A percentile compares a stretch with the other conserved stretches of the same genome.
These are phyloP conservation scores for Penicillium psychrosexuale DNA, from an alignment of 2,329 filamentous ascomycete species.

Conservation along the genomic window DNA sequence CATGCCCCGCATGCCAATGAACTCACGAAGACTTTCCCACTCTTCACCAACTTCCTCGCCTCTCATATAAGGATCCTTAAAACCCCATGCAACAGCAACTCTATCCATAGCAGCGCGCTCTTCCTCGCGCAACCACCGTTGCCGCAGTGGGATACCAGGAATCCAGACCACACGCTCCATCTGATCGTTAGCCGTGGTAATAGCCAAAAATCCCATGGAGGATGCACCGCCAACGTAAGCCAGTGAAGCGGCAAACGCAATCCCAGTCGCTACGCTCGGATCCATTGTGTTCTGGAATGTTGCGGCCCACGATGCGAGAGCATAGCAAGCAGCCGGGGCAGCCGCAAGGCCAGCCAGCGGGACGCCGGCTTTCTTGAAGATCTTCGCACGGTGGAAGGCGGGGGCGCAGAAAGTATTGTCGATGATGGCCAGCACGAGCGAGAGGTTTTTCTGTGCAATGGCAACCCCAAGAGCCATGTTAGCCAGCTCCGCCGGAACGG, in stretches of 20 bases:
- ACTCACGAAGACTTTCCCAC: slow-evolving; percentile 82
- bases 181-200: slow-evolving; percentile 88
- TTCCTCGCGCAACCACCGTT: slow-evolving; percentile 85
- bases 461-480: slow-evolving; percentile 74
- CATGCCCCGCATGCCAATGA: slow-evolving; percentile 80
- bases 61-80: slow-evolving; percentile 72
- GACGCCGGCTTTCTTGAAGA: slow-evolving; percentile 43
- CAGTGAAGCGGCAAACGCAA: slow-evolving; percentile 75
- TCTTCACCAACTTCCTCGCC: slow-evolving; percentile 90
- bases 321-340: slow-evolving; percentile 53
- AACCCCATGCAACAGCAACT: slow-evolving; percentile 87
- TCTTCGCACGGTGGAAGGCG: slow-evolving; percentile 44
- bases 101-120: slow-evolving; percentile 83
- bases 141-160: slow-evolving; percentile 71
- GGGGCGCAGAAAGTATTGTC: slow-evolving; percentile 54
- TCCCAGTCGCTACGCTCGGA: slow-evolving; percentile 66
- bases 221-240: slow-evolving; percentile 80
- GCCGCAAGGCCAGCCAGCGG: slow-evolving; percentile 40
- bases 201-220: slow-evolving; percentile 76
- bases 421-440: slow-evolving; percentile 74
- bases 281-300: slow-evolving; percentile 74
- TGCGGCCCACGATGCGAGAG: slow-evolving; percentile 65
- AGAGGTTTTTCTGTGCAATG: slow-evolving; percentile 73
- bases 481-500: slow-evolving; percentile 68
- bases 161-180: slow-evolving; percentile 93